Percentiles rank a stretch among this genome's conserved stretches.
phyloP scores from a whole-genome alignment of 257 asterid species.

The Gentiana dahurica region DNA sequence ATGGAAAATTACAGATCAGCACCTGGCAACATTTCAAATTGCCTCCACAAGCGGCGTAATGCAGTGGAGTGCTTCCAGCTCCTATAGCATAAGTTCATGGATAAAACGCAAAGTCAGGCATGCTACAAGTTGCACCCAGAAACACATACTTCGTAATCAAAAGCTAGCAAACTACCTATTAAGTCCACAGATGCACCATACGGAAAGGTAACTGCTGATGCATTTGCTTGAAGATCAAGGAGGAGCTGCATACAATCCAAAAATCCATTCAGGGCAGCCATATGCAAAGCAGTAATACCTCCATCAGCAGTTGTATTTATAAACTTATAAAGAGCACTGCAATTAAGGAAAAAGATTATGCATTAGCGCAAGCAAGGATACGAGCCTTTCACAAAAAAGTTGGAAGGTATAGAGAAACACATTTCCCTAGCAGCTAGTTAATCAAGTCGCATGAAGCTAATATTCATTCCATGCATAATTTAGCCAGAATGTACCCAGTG shows the following conservation, averaged over 20 bases:
- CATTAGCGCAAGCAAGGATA: not conserved
- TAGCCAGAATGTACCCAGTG: too few species aligned
- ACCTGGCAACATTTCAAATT: constrained; percentile 97
- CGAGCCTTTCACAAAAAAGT: too few species aligned
- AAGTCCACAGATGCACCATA: constrained; percentile 96
- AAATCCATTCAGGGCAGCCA: constrained; percentile 96
- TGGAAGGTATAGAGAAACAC: too few species aligned
- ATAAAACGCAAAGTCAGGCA: constrained; percentile 5
- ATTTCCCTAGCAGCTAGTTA: too few species aligned
- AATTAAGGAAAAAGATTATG: constrained; percentile 12
- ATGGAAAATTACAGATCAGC: constrained; percentile 11
- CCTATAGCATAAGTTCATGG: constrained; percentile 30
- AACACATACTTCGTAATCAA: constrained; percentile 5
- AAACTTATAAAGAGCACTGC: constrained; percentile 73
- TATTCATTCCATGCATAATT: too few species aligned
- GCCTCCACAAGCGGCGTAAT: constrained; percentile 99
- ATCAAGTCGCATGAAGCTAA: too few species aligned
- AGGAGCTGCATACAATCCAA: constrained; percentile 94
- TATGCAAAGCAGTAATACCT: constrained; percentile 96
- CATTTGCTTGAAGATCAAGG: constrained; percentile 81
- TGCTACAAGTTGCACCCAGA: constrained; percentile 2
- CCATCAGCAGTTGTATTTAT: constrained; percentile 97
- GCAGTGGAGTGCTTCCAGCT: constrained; percentile 97
- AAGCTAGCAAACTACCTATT: constrained; percentile 42
- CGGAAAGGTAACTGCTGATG: constrained; percentile 76